Conservation (phyloP, 768 basidiomycete genomes). For the Leccinum sublutescens region DNA sequence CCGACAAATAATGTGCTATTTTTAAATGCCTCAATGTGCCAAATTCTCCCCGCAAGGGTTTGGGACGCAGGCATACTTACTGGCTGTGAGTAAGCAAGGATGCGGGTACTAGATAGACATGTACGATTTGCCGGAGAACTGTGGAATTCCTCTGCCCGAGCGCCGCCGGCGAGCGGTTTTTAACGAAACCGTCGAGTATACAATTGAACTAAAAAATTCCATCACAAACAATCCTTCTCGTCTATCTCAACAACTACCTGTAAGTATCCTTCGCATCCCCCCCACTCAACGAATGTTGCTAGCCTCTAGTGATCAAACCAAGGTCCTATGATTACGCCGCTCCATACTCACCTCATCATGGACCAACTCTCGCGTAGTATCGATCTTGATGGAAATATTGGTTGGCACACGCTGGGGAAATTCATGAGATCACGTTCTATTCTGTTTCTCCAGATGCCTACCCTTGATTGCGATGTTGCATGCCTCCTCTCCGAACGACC, state of each 20-base stretch:
- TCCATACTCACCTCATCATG: background rate
- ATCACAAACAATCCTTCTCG: background rate
- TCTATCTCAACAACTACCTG: background rate
- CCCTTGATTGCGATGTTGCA: background rate
- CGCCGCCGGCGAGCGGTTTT: no score
- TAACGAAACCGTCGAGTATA: no score
- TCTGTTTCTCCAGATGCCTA: background rate
- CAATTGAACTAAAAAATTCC: no score
- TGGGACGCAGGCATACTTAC: no score
- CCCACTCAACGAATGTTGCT: background rate
- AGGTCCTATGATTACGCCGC: background rate
- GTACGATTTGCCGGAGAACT: no score
- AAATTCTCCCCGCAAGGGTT: no score
- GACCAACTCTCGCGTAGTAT: background rate
- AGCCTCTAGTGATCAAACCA: background rate
- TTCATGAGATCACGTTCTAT: background rate
- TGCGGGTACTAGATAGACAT: no score
- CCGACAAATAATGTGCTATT: no score
- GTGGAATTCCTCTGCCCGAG: no score
- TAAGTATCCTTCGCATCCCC: background rate
- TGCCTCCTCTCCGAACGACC: background rate
- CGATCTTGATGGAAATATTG: background rate
- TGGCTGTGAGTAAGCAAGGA: no score
- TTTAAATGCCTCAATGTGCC: no score
- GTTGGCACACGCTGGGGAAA: background rate